A percentile compares a stretch with the other conserved stretches of the same genome.
Evolutionary conservation across 169 alveolate species (phyloP).

Genomic region (Toxoplasma gondii): DNA sequence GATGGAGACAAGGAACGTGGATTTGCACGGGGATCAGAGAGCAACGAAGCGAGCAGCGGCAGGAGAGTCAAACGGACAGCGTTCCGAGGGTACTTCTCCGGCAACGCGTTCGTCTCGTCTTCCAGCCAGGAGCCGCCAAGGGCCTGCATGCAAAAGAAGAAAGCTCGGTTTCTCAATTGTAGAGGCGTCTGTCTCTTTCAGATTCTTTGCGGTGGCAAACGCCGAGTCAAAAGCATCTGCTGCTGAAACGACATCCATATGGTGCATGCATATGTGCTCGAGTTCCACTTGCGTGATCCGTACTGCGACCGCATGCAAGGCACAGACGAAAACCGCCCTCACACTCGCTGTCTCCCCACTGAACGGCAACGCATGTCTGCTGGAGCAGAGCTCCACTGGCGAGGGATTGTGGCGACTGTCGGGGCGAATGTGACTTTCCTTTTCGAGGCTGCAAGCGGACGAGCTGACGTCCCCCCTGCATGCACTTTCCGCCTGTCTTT

Average conservation of each 20-base stretch:
- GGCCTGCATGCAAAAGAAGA: slow-evolving; percentile 36
- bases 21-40: background rate
- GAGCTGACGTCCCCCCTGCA: no score
- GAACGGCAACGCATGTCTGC: no score
- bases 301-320: no score
- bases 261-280: no score
- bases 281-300: no score
- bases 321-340: no score
- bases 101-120: slow-evolving; percentile 38
- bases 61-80: slow-evolving; percentile 34
- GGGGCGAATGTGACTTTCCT: no score
- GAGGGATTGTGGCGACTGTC: no score
- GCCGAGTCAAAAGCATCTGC: background rate
- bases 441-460: no score
- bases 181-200: background rate
- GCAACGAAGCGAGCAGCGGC: slow-evolving; percentile 40
- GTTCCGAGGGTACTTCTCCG: slow-evolving; percentile 46
- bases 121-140: slow-evolving; percentile 48
- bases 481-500: background rate
- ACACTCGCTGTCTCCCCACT: no score
- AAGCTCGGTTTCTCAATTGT: background rate
- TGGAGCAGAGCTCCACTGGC: no score
- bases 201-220: background rate
- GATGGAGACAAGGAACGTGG: background rate
- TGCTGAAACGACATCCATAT: no score